Percentiles rank a stretch among this genome's conserved stretches.
Conservation (phyloP, 2,329 filamentous ascomycete species). For the Talaromyces verruculosus region DNA sequence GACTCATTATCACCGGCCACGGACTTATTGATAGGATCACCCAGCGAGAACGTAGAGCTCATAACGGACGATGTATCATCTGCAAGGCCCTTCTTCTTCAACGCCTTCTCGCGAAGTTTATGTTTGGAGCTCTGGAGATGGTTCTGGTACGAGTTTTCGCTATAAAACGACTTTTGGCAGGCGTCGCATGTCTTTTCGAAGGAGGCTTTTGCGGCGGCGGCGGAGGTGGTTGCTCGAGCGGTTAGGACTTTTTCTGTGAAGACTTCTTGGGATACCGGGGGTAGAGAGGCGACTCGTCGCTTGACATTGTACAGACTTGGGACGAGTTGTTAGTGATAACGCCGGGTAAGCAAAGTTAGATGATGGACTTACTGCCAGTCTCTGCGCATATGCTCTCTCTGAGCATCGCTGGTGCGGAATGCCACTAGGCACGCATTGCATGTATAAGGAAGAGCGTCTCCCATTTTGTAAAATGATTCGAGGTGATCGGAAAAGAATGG, state of each 20-base stretch:
- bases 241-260: conserved; percentile 96
- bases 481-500: neutral
- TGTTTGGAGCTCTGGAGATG: conserved; percentile 91
- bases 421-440: conserved; percentile 98
- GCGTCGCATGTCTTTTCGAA: conserved; percentile 80
- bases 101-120: conserved; percentile 62
- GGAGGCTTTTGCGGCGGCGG: conserved; percentile 81
- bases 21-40: conserved; percentile 64
- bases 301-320: conserved; percentile 90
- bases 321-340: neutral
- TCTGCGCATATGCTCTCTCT: conserved; percentile 94
- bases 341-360: neutral
- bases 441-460: conserved; percentile 76
- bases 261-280: conserved; percentile 84
- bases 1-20: conserved; percentile 53
- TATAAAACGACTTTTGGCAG: conserved; percentile 92
- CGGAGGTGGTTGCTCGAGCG: conserved; percentile 78
- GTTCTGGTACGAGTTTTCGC: conserved; percentile 92
- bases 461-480: neutral
- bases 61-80: conserved; percentile 80
- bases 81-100: conserved; percentile 46
- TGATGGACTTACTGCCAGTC: conserved; percentile 87
- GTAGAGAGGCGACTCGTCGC: conserved; percentile 83
- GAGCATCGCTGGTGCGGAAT: conserved; percentile 88
- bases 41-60: conserved; percentile 87